Evolutionary conservation across 805 yeast genomes (phyloP).

Genomic region (Candida ovalis): DNA sequence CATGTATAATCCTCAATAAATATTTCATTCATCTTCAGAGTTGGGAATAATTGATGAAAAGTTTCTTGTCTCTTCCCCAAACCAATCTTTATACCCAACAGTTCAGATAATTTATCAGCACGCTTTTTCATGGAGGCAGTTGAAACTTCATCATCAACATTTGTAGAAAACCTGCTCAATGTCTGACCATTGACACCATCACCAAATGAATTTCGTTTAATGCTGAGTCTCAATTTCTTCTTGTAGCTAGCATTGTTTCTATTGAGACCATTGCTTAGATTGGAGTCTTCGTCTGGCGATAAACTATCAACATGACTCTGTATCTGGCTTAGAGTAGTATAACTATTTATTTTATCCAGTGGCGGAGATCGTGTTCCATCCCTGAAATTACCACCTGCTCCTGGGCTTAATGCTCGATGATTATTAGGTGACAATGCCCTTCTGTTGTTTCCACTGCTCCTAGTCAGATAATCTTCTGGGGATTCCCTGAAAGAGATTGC

Average conservation of each 20-base stretch:
- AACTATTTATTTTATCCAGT: conserved; percentile 7
- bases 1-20: conserved; percentile 62
- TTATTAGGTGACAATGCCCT: conserved; percentile 13
- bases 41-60: conserved; percentile 57
- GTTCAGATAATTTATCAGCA: conserved; percentile 14
- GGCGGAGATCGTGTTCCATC: background rate
- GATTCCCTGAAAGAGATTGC: background rate
- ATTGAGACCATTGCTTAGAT: background rate
- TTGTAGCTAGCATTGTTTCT: conserved; percentile 8
- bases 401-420: background rate
- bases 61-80: conserved; percentile 52
- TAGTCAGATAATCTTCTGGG: background rate
- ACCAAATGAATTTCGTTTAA: background rate
- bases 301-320: background rate
- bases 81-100: conserved; percentile 32
- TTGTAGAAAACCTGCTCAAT: conserved; percentile 8
- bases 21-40: conserved; percentile 46
- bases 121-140: conserved; percentile 2
- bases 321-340: conserved; percentile 1
- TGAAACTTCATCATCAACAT: conserved; percentile 3
- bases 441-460: conserved; percentile 2
- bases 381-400: background rate
- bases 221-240: conserved; percentile 10
- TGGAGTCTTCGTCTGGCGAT: conserved; percentile 2
- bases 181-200: background rate